These are phyloP conservation scores for Ramicandelaber brevisporus DNA, from an alignment of 192 early-diverging fungal species.

Conservation along the genomic window DNA sequence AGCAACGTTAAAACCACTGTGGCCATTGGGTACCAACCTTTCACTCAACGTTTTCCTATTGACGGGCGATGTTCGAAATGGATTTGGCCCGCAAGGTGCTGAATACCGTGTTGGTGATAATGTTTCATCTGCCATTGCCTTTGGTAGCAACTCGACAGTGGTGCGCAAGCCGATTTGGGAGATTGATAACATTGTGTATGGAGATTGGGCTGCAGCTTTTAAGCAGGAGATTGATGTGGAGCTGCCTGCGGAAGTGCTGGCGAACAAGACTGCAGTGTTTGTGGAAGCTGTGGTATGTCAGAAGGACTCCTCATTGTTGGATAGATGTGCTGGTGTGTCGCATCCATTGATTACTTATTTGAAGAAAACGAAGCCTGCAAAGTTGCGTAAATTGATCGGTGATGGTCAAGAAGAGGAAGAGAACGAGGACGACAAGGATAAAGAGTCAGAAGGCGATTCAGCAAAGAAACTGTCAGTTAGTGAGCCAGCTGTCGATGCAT, in stretches of 20 bases:
- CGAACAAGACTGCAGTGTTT: neutral
- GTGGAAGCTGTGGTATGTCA: neutral
- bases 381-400: too few species aligned
- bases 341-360: too few species aligned
- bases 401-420: too few species aligned
- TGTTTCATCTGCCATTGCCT: too few species aligned
- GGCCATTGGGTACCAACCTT: conserved; percentile 1
- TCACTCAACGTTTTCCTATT: neutral
- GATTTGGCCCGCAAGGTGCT: conserved; percentile 1
- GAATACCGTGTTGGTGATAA: neutral
- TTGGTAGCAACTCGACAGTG: neutral
- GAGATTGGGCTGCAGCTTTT: neutral
- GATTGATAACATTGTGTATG: conserved; percentile 2
- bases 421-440: too few species aligned
- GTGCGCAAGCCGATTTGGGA: neutral
- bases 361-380: too few species aligned
- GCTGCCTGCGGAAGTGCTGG: neutral
- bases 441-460: too few species aligned
- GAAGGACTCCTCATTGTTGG: neutral
- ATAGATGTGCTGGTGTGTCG: neutral
- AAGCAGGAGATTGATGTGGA: neutral
- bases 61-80: neutral
- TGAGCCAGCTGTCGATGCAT: too few species aligned
- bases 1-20: neutral
- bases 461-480: too few species aligned